These are phyloP conservation scores for Penicillium concentricum DNA, from an alignment of 2,329 filamentous ascomycete species.

Conservation along the genomic window DNA sequence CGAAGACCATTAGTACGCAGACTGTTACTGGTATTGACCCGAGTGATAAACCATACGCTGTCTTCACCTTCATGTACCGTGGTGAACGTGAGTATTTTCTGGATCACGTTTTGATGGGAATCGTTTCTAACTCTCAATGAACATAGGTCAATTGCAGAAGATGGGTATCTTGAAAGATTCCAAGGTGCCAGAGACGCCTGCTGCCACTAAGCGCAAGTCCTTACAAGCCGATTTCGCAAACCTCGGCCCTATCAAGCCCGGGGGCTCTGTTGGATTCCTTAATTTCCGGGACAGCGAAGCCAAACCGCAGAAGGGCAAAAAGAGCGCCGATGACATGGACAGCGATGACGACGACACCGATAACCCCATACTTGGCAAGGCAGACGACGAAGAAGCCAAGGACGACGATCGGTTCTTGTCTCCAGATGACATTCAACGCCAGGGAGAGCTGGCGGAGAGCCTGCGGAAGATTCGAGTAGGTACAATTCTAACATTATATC, in stretches of 20 bases:
- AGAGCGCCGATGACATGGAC: slow-evolving; percentile 67
- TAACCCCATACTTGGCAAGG: slow-evolving; percentile 59
- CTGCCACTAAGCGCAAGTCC: slow-evolving; percentile 72
- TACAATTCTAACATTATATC: not conserved
- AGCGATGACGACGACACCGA: slow-evolving; percentile 70
- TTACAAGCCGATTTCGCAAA: slow-evolving; percentile 81
- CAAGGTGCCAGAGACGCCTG: slow-evolving; percentile 61
- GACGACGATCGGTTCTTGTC: slow-evolving; percentile 52
- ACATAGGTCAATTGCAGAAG: slow-evolving; percentile 84
- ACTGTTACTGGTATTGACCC: slow-evolving; percentile 98
- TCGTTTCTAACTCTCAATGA: not conserved
- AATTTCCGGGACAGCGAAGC: slow-evolving; percentile 74
- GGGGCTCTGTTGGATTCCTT: slow-evolving; percentile 87
- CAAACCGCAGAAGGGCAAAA: slow-evolving; percentile 57
- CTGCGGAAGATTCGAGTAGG: slow-evolving; percentile 65
- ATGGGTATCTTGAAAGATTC: slow-evolving; percentile 80
- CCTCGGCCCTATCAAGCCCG: slow-evolving; percentile 77
- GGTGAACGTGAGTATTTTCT: slow-evolving; percentile 72
- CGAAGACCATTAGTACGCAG: slow-evolving; percentile 96
- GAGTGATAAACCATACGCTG: slow-evolving; percentile 91
- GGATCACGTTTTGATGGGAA: not conserved
- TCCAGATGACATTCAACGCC: slow-evolving; percentile 59
- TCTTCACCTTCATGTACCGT: slow-evolving; percentile 96
- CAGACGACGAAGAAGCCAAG: slow-evolving; percentile 59
- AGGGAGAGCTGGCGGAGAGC: slow-evolving; percentile 63